Evolutionary conservation across 768 basidiomycete species (phyloP).

Genomic region (Lepiota brunneoincarnata): DNA sequence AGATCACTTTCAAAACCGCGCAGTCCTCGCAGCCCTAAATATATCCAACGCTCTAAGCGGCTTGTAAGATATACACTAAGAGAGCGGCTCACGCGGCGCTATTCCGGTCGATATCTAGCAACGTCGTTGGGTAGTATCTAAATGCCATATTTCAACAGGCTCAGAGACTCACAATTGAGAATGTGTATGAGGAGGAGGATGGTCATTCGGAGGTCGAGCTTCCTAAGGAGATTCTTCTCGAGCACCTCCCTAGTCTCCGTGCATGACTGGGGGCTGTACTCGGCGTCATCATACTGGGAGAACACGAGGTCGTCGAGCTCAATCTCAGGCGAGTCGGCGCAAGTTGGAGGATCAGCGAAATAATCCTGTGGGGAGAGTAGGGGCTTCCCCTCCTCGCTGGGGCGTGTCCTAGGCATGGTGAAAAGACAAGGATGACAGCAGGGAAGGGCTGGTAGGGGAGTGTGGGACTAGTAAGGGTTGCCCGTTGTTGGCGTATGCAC

Average conservation of each 20-base stretch:
- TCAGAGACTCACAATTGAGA: slow-evolving; percentile 33
- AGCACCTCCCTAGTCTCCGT: slow-evolving; percentile 22
- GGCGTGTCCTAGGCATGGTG: neutral
- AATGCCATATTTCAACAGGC: neutral
- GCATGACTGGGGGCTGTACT: slow-evolving; percentile 23
- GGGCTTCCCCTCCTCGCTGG: slow-evolving; percentile 11
- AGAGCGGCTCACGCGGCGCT: slow-evolving; percentile 49
- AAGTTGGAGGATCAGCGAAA: slow-evolving; percentile 4
- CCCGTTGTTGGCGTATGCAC: no score
- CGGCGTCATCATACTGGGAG: slow-evolving; percentile 17
- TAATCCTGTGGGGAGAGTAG: slow-evolving; percentile 3
- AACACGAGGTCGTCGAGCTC: slow-evolving; percentile 1
- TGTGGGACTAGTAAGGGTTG: slow-evolving; percentile 1
- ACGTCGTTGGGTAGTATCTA: neutral
- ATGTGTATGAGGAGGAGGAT: slow-evolving; percentile 46
- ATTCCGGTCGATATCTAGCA: slow-evolving; percentile 65
- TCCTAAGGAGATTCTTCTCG: slow-evolving; percentile 39
- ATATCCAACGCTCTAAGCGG: neutral
- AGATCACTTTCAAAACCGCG: slow-evolving; percentile 66
- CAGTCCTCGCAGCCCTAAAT: slow-evolving; percentile 57
- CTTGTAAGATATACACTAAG: neutral
- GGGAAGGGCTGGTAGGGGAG: neutral
- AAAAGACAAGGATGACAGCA: neutral
- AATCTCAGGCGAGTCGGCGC: neutral
- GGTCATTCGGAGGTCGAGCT: slow-evolving; percentile 49